Percentiles rank a stretch among this genome's conserved stretches.
phyloP scores from a whole-genome alignment of 257 asterid genomes.

The Rubia yunnanensis region DNA sequence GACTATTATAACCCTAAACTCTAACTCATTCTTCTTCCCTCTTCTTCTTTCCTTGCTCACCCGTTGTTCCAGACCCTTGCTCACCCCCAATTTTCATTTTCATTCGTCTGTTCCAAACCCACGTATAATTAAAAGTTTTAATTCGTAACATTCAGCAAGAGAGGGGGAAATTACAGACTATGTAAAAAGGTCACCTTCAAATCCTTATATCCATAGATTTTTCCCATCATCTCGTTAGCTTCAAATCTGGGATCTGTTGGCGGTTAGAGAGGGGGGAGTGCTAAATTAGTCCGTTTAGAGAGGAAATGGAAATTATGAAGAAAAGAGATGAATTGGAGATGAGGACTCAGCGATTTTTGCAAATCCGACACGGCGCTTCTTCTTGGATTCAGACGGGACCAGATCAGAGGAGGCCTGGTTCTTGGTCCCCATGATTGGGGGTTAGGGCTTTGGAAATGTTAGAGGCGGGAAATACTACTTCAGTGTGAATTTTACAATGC shows the following conservation, averaged over 20 bases:
- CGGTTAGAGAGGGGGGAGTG: conserved; percentile 7
- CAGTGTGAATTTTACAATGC: too few species aligned
- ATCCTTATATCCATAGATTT: conserved; percentile 71
- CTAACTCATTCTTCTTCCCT: too few species aligned
- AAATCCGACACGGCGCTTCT: conserved; percentile 68
- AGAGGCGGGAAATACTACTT: conserved; percentile 62
- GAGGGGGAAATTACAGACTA: background rate
- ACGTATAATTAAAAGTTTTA: background rate
- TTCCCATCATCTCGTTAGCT: conserved; percentile 65
- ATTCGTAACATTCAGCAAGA: background rate
- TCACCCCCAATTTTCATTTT: too few species aligned
- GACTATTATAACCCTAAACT: too few species aligned
- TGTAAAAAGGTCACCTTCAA: conserved; percentile 45
- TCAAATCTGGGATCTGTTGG: conserved; percentile 67
- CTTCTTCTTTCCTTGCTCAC: too few species aligned
- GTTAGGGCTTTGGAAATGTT: conserved; percentile 72
- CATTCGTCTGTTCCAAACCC: too few species aligned
- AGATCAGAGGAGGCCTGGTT: conserved; percentile 56
- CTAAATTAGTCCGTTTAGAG: background rate
- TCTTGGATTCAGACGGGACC: conserved; percentile 33
- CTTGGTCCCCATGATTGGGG: conserved; percentile 73
- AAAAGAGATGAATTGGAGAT: background rate
- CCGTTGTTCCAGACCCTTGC: too few species aligned
- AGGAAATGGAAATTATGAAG: background rate
- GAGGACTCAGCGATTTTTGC: conserved; percentile 40